Base-by-base conservation (phyloP, 1,139 yeast genomes). In the Casaregolazyma suthepensis region DNA sequence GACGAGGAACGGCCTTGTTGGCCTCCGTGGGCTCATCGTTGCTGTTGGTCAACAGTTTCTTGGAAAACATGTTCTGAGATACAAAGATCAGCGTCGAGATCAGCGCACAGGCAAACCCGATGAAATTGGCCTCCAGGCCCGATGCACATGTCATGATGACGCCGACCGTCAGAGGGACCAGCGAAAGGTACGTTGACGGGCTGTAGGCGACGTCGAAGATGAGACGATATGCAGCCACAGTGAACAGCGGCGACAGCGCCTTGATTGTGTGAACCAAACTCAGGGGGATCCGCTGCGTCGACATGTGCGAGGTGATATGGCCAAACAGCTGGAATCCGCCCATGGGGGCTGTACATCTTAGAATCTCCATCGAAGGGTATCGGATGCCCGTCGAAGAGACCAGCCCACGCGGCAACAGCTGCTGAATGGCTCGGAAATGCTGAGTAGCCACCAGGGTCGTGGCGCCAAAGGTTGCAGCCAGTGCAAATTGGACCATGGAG, bases 261-360 rank as follows among this genome's bases (percentile, higher is more conserved):
- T 91, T 91, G 62, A 91, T 83, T 17, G 96, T 90, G 69, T 90
- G 96, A 26, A 91, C 96, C 59, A 91, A 72, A 4, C 96, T 87
- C 17, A 91, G 96, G 0, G 97, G 96, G 48, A 91, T 87, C 57
- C 85, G 71, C 2, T 90, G 80, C 1, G 96, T 89, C 22, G 98
- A 93, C 68, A 87, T 86, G 67, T 90, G 96, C 5, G 95, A 82
- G 12, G 95, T 81, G 56, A 90, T 81, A 69, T 91, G 98, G 18
- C 98, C 98, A 31, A 84, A 74, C 59, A 91, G 86, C 72, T 91
- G 98, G 71, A 91, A 91, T 55, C 83, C 73, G 2, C 97, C 98
- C 96, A 91, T 87, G 20, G 97, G 97, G 29, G 88, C 78, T 0
- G 95, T 87, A 37, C 93, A 82, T 53, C 74, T 66, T 19, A 89